phyloP scores from a whole-genome alignment of 106 monocot species.

The Apostasia shenzhenica region DNA sequence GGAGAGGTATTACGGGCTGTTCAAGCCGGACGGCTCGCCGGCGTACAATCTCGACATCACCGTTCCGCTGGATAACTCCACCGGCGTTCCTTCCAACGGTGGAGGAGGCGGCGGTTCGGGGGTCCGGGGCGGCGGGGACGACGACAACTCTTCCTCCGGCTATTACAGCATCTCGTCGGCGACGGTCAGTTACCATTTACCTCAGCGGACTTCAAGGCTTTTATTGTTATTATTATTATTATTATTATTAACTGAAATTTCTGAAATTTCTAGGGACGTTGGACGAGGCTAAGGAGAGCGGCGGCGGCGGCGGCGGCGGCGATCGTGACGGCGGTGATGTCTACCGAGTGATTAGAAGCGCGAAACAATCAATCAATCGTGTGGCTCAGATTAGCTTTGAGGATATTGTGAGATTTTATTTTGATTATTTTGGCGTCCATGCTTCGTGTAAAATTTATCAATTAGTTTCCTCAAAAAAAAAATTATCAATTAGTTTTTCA shows the following conservation, averaged over 20 bases:
- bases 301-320: background rate
- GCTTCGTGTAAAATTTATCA: no score
- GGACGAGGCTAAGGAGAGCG: background rate
- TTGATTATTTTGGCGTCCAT: no score
- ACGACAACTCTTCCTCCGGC: background rate
- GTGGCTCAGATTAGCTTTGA: background rate
- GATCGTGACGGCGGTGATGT: background rate
- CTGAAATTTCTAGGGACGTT: background rate
- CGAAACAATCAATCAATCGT: background rate
- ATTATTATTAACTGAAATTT: background rate
- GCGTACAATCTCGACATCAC: constrained; percentile 12
- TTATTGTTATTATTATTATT: background rate
- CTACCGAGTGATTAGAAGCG: background rate
- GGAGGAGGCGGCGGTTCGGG: background rate
- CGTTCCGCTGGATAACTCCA: constrained; percentile 7
- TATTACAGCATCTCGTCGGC: constrained; percentile 2
- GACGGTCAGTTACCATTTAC: background rate
- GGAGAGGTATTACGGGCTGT: constrained; percentile 23
- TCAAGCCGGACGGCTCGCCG: constrained; percentile 25
- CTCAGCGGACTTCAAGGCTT: background rate
- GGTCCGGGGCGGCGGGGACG: background rate
- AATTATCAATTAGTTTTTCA: no score
- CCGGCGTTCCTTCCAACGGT: background rate
- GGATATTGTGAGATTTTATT: no score
- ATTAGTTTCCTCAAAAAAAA: no score